Evolutionary conservation across 768 basidiomycete genomes (phyloP).

Genomic region (Tephrocybe sp.): DNA sequence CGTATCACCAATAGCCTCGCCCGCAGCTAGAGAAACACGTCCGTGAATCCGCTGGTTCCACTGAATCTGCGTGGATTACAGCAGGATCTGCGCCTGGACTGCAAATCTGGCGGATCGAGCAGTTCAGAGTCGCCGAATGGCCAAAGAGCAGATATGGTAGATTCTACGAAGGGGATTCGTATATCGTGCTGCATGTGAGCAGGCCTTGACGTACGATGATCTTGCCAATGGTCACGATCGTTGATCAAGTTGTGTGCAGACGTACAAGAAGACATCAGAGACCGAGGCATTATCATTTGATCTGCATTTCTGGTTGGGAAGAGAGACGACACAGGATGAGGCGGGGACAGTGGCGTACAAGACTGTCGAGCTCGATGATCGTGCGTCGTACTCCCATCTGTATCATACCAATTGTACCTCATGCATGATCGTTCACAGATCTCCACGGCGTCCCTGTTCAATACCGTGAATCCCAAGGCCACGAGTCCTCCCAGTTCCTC

Average conservation of each 20-base stretch:
- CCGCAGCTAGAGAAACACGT: conserved; percentile 60
- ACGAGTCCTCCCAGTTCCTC: conserved; percentile 51
- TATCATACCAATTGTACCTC: too few species aligned
- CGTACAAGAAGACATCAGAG: conserved; percentile 54
- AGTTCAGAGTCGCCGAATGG: conserved; percentile 56
- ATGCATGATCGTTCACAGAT: too few species aligned
- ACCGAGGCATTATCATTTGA: conserved; percentile 49
- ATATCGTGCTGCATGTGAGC: conserved; percentile 61
- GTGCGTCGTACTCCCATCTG: conserved; percentile 32
- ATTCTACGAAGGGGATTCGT: conserved; percentile 68
- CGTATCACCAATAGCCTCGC: too few species aligned
- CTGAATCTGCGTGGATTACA: conserved; percentile 49
- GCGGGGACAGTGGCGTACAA: conserved; percentile 65
- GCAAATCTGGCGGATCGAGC: conserved; percentile 61
- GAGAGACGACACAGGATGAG: conserved; percentile 60
- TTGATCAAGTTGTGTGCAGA: conserved; percentile 33
- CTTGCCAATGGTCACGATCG: background rate
- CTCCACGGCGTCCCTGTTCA: conserved; percentile 57
- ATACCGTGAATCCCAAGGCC: conserved; percentile 62
- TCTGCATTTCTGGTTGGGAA: conserved; percentile 67
- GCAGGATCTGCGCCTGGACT: conserved; percentile 44
- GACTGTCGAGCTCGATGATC: conserved; percentile 66
- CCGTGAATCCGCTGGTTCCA: conserved; percentile 49
- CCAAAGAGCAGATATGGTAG: conserved; percentile 48
- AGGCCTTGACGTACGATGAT: background rate